These are phyloP conservation scores for Wickerhamiella cacticola DNA, from an alignment of 805 yeast species.

Conservation along the genomic window DNA sequence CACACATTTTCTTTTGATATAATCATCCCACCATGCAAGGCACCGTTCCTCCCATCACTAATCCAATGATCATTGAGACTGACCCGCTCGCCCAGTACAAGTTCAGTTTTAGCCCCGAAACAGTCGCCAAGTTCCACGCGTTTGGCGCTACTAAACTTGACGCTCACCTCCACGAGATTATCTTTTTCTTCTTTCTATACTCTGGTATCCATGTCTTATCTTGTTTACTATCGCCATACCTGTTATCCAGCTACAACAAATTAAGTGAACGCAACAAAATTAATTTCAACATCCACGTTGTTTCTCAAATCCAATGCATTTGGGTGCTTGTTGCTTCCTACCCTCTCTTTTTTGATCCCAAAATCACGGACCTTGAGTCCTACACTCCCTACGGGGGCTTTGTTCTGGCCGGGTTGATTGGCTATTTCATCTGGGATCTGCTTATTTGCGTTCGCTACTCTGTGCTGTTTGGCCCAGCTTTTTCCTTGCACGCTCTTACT, in stretches of 20 bases:
- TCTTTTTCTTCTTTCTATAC: constrained; percentile 50
- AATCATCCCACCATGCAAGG: not conserved
- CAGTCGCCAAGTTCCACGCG: constrained; percentile 12
- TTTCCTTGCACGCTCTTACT: constrained; percentile 70
- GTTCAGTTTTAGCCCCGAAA: constrained; percentile 12
- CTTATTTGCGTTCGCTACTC: constrained; percentile 52
- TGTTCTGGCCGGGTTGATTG: constrained; percentile 58
- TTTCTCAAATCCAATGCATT: constrained; percentile 73
- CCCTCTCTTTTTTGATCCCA: constrained; percentile 54
- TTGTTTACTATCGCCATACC: constrained; percentile 37
- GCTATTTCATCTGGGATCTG: constrained; percentile 89
- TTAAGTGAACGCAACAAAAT: constrained; percentile 37
- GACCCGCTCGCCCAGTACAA: constrained; percentile 21
- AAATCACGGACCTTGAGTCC: constrained; percentile 51
- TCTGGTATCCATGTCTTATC: constrained; percentile 41
- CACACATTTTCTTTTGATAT: too few relatives aligned
- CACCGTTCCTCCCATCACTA: not conserved
- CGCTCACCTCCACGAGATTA: constrained; percentile 52
- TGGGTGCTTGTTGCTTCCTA: constrained; percentile 46
- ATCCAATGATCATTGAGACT: not conserved
- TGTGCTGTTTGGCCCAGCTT: constrained; percentile 66
- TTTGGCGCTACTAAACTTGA: constrained; percentile 26
- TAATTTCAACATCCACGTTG: constrained; percentile 85
- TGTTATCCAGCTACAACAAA: constrained; percentile 42
- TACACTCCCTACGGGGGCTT: constrained; percentile 65